Conservation (phyloP, 331 rosid species). For the Dryas integrifolia region DNA sequence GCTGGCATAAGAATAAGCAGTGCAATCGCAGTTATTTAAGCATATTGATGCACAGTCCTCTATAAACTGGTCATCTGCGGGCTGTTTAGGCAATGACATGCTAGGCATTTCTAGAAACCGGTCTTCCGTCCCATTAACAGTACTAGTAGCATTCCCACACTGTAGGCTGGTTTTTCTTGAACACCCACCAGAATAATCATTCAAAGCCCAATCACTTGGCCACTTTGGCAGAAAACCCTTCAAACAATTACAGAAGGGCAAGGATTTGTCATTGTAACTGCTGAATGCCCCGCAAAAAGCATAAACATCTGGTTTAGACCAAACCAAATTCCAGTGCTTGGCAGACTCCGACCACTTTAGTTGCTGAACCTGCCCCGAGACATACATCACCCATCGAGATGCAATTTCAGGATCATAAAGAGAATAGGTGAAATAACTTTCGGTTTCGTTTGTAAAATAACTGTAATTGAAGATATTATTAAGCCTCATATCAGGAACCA, state of each 20-base stretch:
- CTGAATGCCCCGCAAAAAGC: not conserved
- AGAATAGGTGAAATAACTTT: constrained; percentile 3
- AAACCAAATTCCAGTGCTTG: constrained; percentile 19
- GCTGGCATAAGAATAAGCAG: constrained; percentile 32
- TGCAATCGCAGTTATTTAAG: constrained; percentile 33
- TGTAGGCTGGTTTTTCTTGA: constrained; percentile 19
- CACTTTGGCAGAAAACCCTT: constrained; percentile 28
- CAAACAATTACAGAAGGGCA: constrained; percentile 32
- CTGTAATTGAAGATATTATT: not conserved
- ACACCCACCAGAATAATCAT: constrained; percentile 40
- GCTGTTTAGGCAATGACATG: constrained; percentile 22
- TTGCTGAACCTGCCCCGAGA: constrained; percentile 18
- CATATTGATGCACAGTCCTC: constrained; percentile 33
- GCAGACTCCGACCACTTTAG: not conserved
- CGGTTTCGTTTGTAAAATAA: not conserved
- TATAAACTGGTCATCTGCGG: not conserved
- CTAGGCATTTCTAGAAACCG: constrained; percentile 12
- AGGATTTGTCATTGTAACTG: constrained; percentile 9
- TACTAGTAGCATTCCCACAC: constrained; percentile 15
- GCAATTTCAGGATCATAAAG: not conserved
- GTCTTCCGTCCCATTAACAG: constrained; percentile 2
- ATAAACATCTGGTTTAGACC: constrained; percentile 30
- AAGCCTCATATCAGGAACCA: constrained; percentile 1
- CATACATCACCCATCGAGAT: constrained; percentile 1
- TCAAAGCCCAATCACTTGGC: constrained; percentile 17